phyloP scores from a whole-genome alignment of 192 early-diverging fungal genomes.

The Radiomyces spectabilis region DNA sequence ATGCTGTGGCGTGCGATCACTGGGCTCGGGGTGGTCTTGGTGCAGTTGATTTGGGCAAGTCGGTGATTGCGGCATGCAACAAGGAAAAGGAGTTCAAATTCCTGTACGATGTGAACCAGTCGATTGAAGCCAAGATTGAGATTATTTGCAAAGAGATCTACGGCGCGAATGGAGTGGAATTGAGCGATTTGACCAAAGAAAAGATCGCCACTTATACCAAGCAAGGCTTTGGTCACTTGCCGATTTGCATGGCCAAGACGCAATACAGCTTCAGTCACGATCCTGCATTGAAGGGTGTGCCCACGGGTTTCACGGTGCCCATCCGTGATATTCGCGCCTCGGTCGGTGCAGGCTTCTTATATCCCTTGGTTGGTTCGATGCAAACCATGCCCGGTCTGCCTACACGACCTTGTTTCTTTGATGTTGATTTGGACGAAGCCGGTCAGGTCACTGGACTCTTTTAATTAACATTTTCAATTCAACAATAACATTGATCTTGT shows the following conservation, averaged over 20 bases:
- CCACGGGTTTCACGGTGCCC: slow-evolving; percentile 86
- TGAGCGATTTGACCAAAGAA: slow-evolving; percentile 72
- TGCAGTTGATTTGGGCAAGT: slow-evolving; percentile 78
- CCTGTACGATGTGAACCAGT: slow-evolving; percentile 74
- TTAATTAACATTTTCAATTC: too few relatives aligned
- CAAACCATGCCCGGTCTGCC: slow-evolving; percentile 97
- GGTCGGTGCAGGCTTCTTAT: slow-evolving; percentile 96
- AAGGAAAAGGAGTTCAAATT: slow-evolving; percentile 61
- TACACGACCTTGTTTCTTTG: slow-evolving; percentile 93
- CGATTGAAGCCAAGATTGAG: slow-evolving; percentile 89
- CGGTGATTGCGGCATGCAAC: slow-evolving; percentile 69
- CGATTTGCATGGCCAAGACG: slow-evolving; percentile 99
- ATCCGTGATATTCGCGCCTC: slow-evolving; percentile 93
- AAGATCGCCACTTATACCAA: slow-evolving; percentile 86
- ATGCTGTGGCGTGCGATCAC: slow-evolving; percentile 83
- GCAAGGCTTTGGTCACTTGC: slow-evolving; percentile 82
- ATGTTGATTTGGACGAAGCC: slow-evolving; percentile 90
- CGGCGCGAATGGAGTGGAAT: slow-evolving; percentile 86
- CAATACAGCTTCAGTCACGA: slow-evolving; percentile 91
- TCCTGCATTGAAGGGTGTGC: slow-evolving; percentile 86
- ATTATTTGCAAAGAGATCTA: slow-evolving; percentile 91
- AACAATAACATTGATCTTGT: too few relatives aligned
- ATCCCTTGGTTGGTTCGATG: slow-evolving; percentile 94
- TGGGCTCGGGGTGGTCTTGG: slow-evolving; percentile 93
- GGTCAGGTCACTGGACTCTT: slow-evolving; percentile 86